Evolutionary conservation across 164 flowering plant species (phyloP), one percentile per base, ranked within the genome.

Genomic region (Macadamia integrifolia): DNA sequence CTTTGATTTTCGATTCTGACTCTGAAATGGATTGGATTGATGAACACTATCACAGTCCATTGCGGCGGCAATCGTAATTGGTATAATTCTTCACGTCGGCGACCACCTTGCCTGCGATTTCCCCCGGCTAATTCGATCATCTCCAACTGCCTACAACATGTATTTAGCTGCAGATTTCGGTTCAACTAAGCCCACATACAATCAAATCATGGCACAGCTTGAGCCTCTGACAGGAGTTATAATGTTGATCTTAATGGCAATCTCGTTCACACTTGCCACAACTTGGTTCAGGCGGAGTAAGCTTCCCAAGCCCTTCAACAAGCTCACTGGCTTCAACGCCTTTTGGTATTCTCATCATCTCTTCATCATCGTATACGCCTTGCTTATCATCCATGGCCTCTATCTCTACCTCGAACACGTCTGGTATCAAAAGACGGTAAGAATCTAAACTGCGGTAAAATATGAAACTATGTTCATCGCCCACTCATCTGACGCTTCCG

Each of bases 301-400:
- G 83, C 81, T 95, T 17, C 97, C 99, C 6, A 85, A 81, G 78
- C 99, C 99, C 11, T 85, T 91, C 40, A 83, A 91, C 69, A 80
- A 89, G 69, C 79, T 95, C 43, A 89, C 99, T 23, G 99, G 99
- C 61, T 95, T 84, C 76, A 95, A 95, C 75, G 96, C 98, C 40
- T 95, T 95, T 71, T 92, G 97, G 98, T 95, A 92, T 69, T 92
- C 99, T 18, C 99, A 95, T 80, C 99, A 95, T 68, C 83, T 95
- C 6, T 86, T 95, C 61, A 80, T 86, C 57, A 18, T 89, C 35
- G 98, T 95, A 77, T 95, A 95, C 72, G 60, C 83, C 70, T 76
- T 91, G 89, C 91, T 95, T 71, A 42, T 91, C 74, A 64, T 91
- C 79, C 99, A 95, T 61, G 96, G 99, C 7, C 7, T 62, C 3